Conservation (phyloP, 2,329 filamentous ascomycete genomes). For the Pseudogymnoascus sp. region DNA sequence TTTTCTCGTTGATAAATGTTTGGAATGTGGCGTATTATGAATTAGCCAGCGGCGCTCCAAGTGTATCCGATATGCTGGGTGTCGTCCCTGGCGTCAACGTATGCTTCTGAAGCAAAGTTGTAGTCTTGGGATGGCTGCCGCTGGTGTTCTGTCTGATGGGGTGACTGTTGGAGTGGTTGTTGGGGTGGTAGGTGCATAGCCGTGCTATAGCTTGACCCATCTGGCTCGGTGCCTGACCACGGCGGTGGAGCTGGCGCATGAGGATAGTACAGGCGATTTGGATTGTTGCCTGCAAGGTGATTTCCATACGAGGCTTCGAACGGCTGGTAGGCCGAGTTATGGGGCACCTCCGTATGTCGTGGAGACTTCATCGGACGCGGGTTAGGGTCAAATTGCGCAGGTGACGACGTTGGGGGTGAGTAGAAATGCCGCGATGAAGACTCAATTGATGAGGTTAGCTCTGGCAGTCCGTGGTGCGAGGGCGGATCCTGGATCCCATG, state of each 20-base stretch:
- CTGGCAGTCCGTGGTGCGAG: not conserved
- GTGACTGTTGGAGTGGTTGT: not conserved
- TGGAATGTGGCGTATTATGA: not conserved
- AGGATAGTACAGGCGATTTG: constrained; percentile 2
- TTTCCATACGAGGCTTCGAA: constrained; percentile 2
- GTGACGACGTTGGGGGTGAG: not conserved
- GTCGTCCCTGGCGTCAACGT: not conserved
- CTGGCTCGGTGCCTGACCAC: not conserved
- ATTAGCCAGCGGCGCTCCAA: not conserved
- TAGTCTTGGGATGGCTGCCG: not conserved
- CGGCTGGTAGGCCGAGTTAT: not conserved
- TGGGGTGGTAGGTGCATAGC: not conserved
- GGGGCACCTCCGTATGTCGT: constrained; percentile 16
- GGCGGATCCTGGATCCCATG: not conserved
- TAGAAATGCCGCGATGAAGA: constrained; percentile 4
- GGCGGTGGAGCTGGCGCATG: not conserved
- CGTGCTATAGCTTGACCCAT: not conserved
- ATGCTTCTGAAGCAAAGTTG: not conserved
- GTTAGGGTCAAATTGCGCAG: constrained; percentile 20
- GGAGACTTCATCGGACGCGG: constrained; percentile 27
- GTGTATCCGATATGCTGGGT: constrained; percentile 1
- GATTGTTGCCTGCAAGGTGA: not conserved
- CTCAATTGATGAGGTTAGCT: not conserved
- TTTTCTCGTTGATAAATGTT: not conserved
- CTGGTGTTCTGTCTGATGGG: not conserved